These are phyloP conservation scores for Allantophomopsis lycopodina DNA, from an alignment of 2,329 filamentous ascomycete species.

Conservation along the genomic window DNA sequence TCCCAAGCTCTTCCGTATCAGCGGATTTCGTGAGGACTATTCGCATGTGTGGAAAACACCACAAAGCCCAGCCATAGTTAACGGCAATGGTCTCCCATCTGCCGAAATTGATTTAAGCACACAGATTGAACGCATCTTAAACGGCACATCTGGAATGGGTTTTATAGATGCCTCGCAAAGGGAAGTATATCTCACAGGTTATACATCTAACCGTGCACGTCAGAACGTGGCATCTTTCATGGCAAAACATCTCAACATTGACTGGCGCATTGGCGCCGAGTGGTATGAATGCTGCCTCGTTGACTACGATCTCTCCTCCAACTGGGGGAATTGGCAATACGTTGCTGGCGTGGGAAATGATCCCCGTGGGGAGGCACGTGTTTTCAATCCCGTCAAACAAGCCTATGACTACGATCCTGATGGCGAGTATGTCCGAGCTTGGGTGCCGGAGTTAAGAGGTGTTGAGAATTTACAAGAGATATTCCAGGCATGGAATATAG, in stretches of 20 bases:
- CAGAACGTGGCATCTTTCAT: constrained; percentile 69
- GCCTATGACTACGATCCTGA: constrained; percentile 62
- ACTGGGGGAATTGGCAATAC: constrained; percentile 80
- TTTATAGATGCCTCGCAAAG: constrained; percentile 67
- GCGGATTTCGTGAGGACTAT: constrained; percentile 41
- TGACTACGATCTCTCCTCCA: constrained; percentile 64
- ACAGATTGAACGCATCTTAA: constrained; percentile 41
- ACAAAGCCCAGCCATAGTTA: constrained; percentile 4
- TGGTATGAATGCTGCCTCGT: constrained; percentile 67
- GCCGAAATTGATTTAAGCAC: constrained; percentile 26
- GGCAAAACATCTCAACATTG: constrained; percentile 57
- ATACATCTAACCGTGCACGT: constrained; percentile 62
- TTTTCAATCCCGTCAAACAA: constrained; percentile 76
- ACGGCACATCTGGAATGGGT: constrained; percentile 60
- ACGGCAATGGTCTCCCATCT: neutral
- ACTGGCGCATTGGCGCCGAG: constrained; percentile 71
- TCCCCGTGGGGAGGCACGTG: constrained; percentile 50
- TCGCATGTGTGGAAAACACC: constrained; percentile 32
- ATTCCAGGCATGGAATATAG: constrained; percentile 58
- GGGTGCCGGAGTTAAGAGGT: constrained; percentile 52
- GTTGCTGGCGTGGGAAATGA: constrained; percentile 70
- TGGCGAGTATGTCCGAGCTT: constrained; percentile 57
- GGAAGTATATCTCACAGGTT: constrained; percentile 62
- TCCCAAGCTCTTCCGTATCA: constrained; percentile 44
- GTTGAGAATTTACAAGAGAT: constrained; percentile 28